Conservation (phyloP, 2,329 filamentous ascomycete genomes). For the Aspergillus japonicus region DNA sequence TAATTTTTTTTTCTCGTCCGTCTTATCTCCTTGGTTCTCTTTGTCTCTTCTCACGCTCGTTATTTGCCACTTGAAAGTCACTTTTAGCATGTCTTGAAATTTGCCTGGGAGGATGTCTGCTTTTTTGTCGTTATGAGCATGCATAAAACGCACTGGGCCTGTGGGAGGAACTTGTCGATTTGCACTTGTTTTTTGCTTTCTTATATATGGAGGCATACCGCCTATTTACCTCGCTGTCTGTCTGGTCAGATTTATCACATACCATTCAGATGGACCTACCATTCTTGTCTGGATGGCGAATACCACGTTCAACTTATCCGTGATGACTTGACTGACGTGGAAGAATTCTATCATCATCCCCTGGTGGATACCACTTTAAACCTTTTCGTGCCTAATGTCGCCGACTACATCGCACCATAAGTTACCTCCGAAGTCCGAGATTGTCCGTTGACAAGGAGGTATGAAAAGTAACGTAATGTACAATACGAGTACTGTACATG, state of each 20-base stretch:
- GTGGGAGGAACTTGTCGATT: neutral
- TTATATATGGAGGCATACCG: neutral
- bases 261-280: neutral
- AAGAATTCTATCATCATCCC: too few relatives aligned
- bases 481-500: neutral
- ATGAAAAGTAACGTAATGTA: neutral
- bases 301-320: too few relatives aligned
- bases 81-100: slow-evolving; percentile 4
- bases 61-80: neutral
- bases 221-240: neutral
- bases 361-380: too few relatives aligned
- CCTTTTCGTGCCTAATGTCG: neutral
- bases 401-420: neutral
- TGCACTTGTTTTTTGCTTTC: neutral
- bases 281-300: too few relatives aligned
- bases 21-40: slow-evolving; percentile 14
- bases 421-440: neutral
- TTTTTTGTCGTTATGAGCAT: slow-evolving; percentile 4
- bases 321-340: too few relatives aligned
- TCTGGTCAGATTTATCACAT: neutral
- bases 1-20: slow-evolving; percentile 14
- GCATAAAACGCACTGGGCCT: slow-evolving; percentile 7
- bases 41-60: neutral
- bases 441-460: neutral
- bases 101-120: slow-evolving; percentile 8